phyloP scores from a whole-genome alignment of 176 grass and related monocot genomes.

The Alopecurus myosuroides region DNA sequence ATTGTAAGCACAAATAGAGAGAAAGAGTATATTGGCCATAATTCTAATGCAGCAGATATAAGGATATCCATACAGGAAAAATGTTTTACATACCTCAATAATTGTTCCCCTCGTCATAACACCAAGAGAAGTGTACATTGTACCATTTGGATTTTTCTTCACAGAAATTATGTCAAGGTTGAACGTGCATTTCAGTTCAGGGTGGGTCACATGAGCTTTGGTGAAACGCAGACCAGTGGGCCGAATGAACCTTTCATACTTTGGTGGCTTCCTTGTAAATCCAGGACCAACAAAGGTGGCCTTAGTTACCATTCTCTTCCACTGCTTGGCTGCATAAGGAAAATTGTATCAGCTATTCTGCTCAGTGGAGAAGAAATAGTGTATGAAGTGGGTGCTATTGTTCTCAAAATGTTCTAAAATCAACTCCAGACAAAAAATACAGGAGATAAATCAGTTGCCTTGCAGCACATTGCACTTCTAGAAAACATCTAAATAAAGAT shows the following conservation, averaged over 20 bases:
- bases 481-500: neutral
- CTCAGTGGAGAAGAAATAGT: neutral
- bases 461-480: neutral
- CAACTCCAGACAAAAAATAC: neutral
- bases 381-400: neutral
- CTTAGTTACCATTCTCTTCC: constrained; percentile 97
- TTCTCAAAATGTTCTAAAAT: neutral
- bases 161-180: constrained; percentile 88
- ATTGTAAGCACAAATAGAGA: neutral
- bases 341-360: neutral
- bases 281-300: constrained; percentile 80
- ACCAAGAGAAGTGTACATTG: constrained; percentile 93
- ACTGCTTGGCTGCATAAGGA: constrained; percentile 68
- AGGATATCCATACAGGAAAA: neutral
- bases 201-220: constrained; percentile 89
- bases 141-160: constrained; percentile 94
- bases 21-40: neutral
- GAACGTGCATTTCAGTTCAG: constrained; percentile 88
- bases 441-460: neutral
- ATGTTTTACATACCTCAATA: constrained; percentile 56
- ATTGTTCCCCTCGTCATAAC: constrained; percentile 90
- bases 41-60: neutral
- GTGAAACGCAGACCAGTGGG: constrained; percentile 81
- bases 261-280: constrained; percentile 94
- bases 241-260: constrained; percentile 84